Evolutionary conservation across 352 stramenopile genomes (phyloP).

Genomic region (Peronospora farinosa): DNA sequence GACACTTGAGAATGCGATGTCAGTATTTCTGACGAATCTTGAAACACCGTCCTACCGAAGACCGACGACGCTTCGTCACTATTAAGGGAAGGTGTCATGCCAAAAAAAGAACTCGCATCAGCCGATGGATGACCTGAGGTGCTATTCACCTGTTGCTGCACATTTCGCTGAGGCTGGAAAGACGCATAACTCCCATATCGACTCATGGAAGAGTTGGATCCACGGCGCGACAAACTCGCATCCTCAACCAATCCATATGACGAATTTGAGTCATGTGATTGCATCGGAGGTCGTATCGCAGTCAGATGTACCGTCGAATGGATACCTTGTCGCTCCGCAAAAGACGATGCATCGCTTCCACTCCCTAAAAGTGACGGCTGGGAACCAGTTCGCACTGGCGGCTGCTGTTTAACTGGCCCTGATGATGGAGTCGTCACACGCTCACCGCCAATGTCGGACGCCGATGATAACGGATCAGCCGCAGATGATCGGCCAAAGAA

Average conservation of each 20-base stretch:
- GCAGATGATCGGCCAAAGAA: constrained; percentile 23
- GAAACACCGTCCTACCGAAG: constrained; percentile 20
- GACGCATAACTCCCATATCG: constrained; percentile 14
- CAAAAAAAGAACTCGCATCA: constrained; percentile 28
- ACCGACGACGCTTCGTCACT: constrained; percentile 26
- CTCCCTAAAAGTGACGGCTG: constrained; percentile 30
- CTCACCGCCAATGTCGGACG: constrained; percentile 12
- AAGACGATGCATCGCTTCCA: constrained; percentile 35
- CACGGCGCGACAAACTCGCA: constrained; percentile 15
- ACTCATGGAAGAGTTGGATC: constrained; percentile 25
- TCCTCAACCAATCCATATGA: constrained; percentile 21
- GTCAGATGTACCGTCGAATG: constrained; percentile 6
- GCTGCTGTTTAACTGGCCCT: constrained; percentile 9
- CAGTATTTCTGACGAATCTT: constrained; percentile 18
- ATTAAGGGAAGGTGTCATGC: constrained; percentile 5
- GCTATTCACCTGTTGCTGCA: constrained; percentile 6
- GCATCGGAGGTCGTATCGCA: constrained; percentile 8
- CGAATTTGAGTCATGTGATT: constrained; percentile 17
- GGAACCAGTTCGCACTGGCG: constrained; percentile 6
- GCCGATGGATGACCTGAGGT: constrained; percentile 3
- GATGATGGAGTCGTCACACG: constrained; percentile 6
- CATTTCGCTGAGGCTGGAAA: constrained; percentile 6
- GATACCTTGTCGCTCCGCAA: constrained; percentile 23
- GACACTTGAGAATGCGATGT: constrained; percentile 4
- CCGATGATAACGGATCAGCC: constrained; percentile 1